Evolutionary conservation across 306 rosid species (phyloP).

Genomic region (Castanea crenata): DNA sequence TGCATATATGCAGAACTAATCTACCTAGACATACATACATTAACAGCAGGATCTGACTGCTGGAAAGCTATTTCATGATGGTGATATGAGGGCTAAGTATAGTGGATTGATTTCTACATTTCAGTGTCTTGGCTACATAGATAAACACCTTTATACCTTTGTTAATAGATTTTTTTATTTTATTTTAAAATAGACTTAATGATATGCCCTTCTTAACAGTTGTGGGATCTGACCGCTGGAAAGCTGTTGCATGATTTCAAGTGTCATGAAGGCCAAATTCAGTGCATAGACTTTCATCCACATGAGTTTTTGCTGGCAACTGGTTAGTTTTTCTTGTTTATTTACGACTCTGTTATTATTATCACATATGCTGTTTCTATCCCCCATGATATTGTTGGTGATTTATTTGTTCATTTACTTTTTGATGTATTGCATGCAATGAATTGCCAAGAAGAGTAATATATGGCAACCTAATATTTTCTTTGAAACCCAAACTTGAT

Average conservation of each 20-base stretch:
- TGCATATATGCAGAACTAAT: not conserved
- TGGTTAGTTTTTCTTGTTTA: slow-evolving; percentile 53
- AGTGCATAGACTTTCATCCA: slow-evolving; percentile 98
- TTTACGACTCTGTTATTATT: not conserved
- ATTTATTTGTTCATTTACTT: not conserved
- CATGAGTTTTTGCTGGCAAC: slow-evolving; percentile 95
- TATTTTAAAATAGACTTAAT: not conserved
- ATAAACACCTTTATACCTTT: not conserved
- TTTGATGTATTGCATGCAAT: not conserved
- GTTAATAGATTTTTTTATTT: not conserved
- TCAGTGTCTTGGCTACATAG: not conserved
- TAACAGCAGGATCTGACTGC: not conserved
- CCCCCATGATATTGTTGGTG: not conserved
- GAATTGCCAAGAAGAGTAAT: not conserved
- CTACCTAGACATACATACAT: not conserved
- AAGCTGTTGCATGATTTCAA: slow-evolving; percentile 93
- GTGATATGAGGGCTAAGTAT: not conserved
- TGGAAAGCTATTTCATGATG: not conserved
- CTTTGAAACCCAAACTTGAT: not conserved
- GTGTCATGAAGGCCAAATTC: slow-evolving; percentile 90
- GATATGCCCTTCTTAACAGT: slow-evolving; percentile 44
- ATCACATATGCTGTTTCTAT: not conserved
- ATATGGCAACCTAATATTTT: not conserved
- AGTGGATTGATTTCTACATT: not conserved
- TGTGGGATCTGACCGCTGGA: slow-evolving; percentile 99